A percentile compares a stretch with the other conserved stretches of the same genome.
phyloP scores from a whole-genome alignment of 257 asterid genomes.

The Prunella vulgaris region DNA sequence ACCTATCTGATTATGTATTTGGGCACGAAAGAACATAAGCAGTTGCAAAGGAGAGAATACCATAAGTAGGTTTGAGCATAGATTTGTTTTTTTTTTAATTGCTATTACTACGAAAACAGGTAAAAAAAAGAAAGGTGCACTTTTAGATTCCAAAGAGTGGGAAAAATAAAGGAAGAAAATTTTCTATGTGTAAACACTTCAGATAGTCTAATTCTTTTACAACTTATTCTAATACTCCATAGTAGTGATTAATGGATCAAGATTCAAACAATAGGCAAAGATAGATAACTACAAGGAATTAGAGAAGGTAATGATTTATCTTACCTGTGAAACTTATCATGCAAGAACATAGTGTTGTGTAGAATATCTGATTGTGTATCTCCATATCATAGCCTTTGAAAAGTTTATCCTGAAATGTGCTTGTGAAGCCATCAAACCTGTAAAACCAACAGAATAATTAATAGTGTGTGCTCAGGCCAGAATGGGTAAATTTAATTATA shows the following conservation, averaged over 20 bases:
- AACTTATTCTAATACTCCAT: not conserved
- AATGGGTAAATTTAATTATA: conserved; percentile 1
- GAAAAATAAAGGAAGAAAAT: not conserved
- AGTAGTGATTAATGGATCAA: conserved; percentile 1
- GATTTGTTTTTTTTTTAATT: not conserved
- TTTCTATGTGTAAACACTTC: conserved; percentile 17
- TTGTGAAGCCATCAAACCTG: conserved; percentile 99
- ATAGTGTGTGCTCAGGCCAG: not conserved
- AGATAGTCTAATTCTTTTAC: not conserved
- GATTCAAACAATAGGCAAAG: conserved; percentile 7
- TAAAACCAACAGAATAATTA: conserved; percentile 16
- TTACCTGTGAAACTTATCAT: conserved; percentile 88
- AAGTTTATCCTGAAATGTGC: conserved; percentile 98
- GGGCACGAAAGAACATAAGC: not conserved
- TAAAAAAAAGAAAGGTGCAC: not conserved
- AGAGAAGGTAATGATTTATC: conserved; percentile 18
- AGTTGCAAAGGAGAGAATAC: not conserved
- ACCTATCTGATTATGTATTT: not conserved
- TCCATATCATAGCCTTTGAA: conserved; percentile 98
- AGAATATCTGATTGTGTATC: conserved; percentile 94
- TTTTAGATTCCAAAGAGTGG: not conserved
- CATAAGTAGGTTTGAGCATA: not conserved
- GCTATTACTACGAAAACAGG: not conserved
- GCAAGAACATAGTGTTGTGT: conserved; percentile 94
- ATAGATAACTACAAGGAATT: conserved; percentile 3